phyloP scores from a whole-genome alignment of 2,329 filamentous ascomycete species.

The Cryphonectria naterciae region DNA sequence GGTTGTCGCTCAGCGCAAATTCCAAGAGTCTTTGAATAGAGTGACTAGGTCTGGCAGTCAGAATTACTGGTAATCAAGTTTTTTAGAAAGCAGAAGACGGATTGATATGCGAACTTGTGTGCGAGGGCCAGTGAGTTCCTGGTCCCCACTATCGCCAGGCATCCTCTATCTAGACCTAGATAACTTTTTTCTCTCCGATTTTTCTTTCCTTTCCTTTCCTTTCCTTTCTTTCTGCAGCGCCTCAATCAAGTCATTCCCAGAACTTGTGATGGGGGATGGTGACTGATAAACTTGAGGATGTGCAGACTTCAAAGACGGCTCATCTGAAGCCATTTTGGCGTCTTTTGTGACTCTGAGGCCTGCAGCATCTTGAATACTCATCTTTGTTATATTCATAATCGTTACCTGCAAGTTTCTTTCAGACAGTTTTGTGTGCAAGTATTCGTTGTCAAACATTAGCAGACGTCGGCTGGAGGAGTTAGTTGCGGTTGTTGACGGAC shows the following conservation, averaged over 20 bases:
- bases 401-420: background rate
- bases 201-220: too few relatives aligned
- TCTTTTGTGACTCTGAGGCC: background rate
- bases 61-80: background rate
- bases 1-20: background rate
- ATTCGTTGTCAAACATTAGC: background rate
- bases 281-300: background rate
- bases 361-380: background rate
- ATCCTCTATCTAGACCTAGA: too few relatives aligned
- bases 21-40: conserved; percentile 2
- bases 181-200: too few relatives aligned
- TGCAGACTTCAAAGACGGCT: background rate
- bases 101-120: too few relatives aligned
- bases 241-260: too few relatives aligned
- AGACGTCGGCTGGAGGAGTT: background rate
- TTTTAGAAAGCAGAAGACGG: too few relatives aligned
- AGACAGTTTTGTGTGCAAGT: too few relatives aligned
- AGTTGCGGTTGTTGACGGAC: background rate
- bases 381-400: background rate
- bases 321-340: background rate
- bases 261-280: background rate
- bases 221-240: too few relatives aligned
- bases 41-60: too few relatives aligned
- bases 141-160: too few relatives aligned
- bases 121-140: too few relatives aligned